Percentiles rank a stretch among this genome's conserved stretches.
These are phyloP conservation scores for Paecilomyces formosus DNA, from an alignment of 2,329 filamentous ascomycete genomes.

Conservation along the genomic window DNA sequence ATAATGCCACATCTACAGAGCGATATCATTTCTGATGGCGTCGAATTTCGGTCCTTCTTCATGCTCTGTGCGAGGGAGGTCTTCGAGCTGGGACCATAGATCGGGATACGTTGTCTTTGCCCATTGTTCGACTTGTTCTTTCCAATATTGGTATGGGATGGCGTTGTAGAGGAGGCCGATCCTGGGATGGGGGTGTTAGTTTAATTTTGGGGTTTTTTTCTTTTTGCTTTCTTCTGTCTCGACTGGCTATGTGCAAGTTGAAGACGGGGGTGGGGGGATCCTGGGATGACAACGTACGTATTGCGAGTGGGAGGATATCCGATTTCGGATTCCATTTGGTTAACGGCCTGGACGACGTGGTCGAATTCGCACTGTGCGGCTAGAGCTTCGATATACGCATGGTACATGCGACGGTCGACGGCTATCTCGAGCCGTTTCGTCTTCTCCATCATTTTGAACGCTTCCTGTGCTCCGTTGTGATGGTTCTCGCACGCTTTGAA, in stretches of 20 bases:
- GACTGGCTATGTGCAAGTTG: too few relatives aligned
- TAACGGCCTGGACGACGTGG: slow-evolving; percentile 58
- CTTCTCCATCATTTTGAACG: slow-evolving; percentile 47
- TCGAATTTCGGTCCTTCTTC: slow-evolving; percentile 27
- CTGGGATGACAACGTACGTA: slow-evolving; percentile 52
- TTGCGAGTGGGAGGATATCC: slow-evolving; percentile 60
- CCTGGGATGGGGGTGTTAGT: slow-evolving; percentile 34
- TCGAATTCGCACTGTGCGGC: slow-evolving; percentile 65
- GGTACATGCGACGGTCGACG: slow-evolving; percentile 65
- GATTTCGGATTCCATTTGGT: slow-evolving; percentile 58
- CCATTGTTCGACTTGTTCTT: slow-evolving; percentile 68
- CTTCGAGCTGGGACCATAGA: slow-evolving; percentile 60
- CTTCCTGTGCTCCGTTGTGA: slow-evolving; percentile 33
- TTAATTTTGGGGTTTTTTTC: background rate
- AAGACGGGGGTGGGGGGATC: background rate
- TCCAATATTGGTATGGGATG: slow-evolving; percentile 56
- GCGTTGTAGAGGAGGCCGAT: slow-evolving; percentile 71
- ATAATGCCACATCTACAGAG: slow-evolving; percentile 8
- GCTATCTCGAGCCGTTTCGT: slow-evolving; percentile 69
- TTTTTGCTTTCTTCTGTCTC: too few relatives aligned
- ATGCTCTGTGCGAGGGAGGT: slow-evolving; percentile 24
- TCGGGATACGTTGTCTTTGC: slow-evolving; percentile 59
- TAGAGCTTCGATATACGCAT: slow-evolving; percentile 68
- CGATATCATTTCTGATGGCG: slow-evolving; percentile 17
- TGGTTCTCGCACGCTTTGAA: slow-evolving; percentile 68